Percentiles rank a stretch among this genome's conserved stretches.
phyloP scores from a whole-genome alignment of 2,329 filamentous ascomycete genomes.

The Trichoderma sp. region DNA sequence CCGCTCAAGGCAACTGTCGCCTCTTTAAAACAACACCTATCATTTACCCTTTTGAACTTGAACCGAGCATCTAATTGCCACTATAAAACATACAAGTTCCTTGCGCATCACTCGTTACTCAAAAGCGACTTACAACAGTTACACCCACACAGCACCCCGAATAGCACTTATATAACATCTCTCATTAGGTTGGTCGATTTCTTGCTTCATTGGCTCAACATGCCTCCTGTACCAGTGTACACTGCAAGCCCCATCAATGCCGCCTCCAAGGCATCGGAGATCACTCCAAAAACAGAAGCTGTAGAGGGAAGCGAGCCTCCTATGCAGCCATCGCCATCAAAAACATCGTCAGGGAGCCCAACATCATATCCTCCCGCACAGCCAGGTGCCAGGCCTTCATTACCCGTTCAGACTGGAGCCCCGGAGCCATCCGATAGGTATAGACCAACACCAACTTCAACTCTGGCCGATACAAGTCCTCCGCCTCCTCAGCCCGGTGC shows the following conservation, averaged over 20 bases:
- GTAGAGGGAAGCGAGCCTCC: conserved; percentile 25
- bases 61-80: background rate
- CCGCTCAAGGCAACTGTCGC: background rate
- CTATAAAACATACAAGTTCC: background rate
- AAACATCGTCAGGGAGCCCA: conserved; percentile 27
- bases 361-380: conserved; percentile 42
- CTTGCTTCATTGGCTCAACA: conserved; percentile 32
- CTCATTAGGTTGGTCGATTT: background rate
- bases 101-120: background rate
- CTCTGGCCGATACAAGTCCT: conserved; percentile 41
- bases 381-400: conserved; percentile 46
- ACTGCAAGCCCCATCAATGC: conserved; percentile 58
- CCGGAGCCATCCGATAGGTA: conserved; percentile 34
- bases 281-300: conserved; percentile 46
- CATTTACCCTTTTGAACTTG: background rate
- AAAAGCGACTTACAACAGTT: background rate
- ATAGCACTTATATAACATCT: background rate
- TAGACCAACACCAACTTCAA: conserved; percentile 48
- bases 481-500: conserved; percentile 59
- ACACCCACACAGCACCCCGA: background rate
- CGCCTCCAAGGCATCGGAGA: conserved; percentile 51
- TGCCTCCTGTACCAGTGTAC: conserved; percentile 61
- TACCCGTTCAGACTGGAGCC: conserved; percentile 45
- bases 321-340: conserved; percentile 29
- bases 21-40: background rate